Evolutionary conservation across 495 filamentous ascomycete species (phyloP).

Genomic region (Tuber indicum): DNA sequence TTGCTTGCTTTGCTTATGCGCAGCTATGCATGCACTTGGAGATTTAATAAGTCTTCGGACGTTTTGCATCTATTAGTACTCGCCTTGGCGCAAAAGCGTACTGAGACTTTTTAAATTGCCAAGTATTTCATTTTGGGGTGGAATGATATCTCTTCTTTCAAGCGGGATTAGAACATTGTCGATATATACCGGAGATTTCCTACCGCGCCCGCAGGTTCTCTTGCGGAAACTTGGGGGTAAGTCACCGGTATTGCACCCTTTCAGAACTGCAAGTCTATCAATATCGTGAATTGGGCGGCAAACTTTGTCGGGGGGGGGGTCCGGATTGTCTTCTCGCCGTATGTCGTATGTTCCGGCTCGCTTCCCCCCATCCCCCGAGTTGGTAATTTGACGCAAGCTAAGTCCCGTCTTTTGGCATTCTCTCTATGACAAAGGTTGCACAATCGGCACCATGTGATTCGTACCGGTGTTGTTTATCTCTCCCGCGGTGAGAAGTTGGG

Average conservation of each 20-base stretch:
- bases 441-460: not conserved
- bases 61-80: no score
- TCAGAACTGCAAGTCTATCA: not conserved
- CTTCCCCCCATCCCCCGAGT: not conserved
- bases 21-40: no score
- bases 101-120: no score
- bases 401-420: not conserved
- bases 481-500: not conserved
- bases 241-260: not conserved
- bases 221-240: not conserved
- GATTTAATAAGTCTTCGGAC: no score
- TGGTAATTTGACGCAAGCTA: not conserved
- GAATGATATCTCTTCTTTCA: not conserved
- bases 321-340: not conserved
- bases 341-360: not conserved
- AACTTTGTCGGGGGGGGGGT: not conserved
- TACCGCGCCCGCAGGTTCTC: not conserved
- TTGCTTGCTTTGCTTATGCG: not conserved
- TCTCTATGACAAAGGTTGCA: not conserved
- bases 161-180: not conserved
- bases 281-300: not conserved
- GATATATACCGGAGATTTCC: not conserved
- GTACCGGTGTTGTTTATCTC: not conserved
- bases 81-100: no score
- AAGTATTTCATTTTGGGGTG: not conserved